Percentiles rank a stretch among this genome's conserved stretches.
Evolutionary conservation across 2,329 filamentous ascomycete species (phyloP).

Genomic region (Cercospora sp.): DNA sequence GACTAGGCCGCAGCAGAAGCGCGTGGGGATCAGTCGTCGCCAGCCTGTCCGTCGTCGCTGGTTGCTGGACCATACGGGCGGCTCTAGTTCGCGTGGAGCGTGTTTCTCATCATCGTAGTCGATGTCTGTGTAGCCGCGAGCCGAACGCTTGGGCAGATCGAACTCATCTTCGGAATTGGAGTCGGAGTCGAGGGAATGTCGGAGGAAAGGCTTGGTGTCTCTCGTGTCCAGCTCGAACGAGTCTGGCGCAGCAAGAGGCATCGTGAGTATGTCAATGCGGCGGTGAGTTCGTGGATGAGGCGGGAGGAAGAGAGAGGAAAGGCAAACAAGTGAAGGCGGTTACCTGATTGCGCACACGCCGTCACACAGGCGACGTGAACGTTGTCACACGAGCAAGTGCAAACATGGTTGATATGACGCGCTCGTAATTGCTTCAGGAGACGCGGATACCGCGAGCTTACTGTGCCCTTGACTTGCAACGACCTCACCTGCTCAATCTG

Average conservation of each 20-base stretch:
- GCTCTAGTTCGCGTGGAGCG: slow-evolving; percentile 9
- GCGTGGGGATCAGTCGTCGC: slow-evolving; percentile 39
- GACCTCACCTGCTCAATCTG: neutral
- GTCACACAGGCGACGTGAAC: neutral
- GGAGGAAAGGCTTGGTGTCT: slow-evolving; percentile 21
- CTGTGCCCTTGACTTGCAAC: neutral
- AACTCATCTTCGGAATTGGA: slow-evolving; percentile 18
- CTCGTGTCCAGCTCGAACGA: slow-evolving; percentile 35
- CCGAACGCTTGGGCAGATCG: neutral
- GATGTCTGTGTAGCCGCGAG: slow-evolving; percentile 43
- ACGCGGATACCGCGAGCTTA: neutral
- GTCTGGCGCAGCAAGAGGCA: slow-evolving; percentile 35
- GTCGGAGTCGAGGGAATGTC: slow-evolving; percentile 18
- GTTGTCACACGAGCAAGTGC: neutral
- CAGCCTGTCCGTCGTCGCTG: slow-evolving; percentile 30
- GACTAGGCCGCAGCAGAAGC: slow-evolving; percentile 47
- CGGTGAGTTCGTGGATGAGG: neutral
- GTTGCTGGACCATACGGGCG: slow-evolving; percentile 32
- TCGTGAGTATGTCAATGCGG: slow-evolving; percentile 18
- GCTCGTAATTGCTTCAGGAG: slow-evolving; percentile 1
- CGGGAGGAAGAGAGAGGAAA: neutral
- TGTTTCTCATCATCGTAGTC: slow-evolving; percentile 34
- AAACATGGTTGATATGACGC: neutral
- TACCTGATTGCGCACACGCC: neutral
- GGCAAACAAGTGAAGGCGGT: neutral